Percentiles rank a stretch among this genome's conserved stretches.
phyloP scores from a whole-genome alignment of 2,329 filamentous ascomycete genomes.

The Fusarium xylarioides region DNA sequence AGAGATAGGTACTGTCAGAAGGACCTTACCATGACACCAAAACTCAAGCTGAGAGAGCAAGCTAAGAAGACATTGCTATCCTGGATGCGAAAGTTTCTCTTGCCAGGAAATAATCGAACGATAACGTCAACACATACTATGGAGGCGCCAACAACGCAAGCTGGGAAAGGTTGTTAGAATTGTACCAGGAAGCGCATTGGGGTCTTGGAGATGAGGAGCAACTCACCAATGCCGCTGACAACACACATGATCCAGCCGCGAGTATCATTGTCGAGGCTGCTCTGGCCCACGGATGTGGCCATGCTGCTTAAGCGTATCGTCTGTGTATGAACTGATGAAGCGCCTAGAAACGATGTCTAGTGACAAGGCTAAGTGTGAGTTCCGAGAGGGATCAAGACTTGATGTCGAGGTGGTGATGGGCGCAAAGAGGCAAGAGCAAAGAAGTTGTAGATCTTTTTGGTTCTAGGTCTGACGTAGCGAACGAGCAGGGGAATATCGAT shows the following conservation, averaged over 20 bases:
- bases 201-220: background rate
- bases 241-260: slow-evolving; percentile 93
- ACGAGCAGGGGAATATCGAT: slow-evolving; percentile 25
- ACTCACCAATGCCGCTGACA: slow-evolving; percentile 77
- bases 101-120: slow-evolving; percentile 75
- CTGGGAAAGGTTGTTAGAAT: slow-evolving; percentile 39
- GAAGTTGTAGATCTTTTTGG: slow-evolving; percentile 27
- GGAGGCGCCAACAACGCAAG: slow-evolving; percentile 77
- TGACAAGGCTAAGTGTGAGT: background rate
- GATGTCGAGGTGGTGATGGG: background rate
- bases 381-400: background rate
- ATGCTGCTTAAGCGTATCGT: slow-evolving; percentile 14
- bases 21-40: slow-evolving; percentile 87
- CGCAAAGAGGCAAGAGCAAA: slow-evolving; percentile 20
- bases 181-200: background rate
- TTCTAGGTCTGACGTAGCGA: slow-evolving; percentile 36
- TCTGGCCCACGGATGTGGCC: slow-evolving; percentile 51
- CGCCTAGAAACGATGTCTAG: background rate
- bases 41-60: slow-evolving; percentile 88
- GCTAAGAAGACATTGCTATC: slow-evolving; percentile 90
- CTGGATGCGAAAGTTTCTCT: slow-evolving; percentile 83
- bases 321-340: slow-evolving; percentile 1
- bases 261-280: slow-evolving; percentile 76
- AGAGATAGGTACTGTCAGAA: background rate
- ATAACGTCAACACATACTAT: slow-evolving; percentile 89